Evolutionary conservation across 106 monocot genomes (phyloP).

Genomic region (Amphibolis antarctica): DNA sequence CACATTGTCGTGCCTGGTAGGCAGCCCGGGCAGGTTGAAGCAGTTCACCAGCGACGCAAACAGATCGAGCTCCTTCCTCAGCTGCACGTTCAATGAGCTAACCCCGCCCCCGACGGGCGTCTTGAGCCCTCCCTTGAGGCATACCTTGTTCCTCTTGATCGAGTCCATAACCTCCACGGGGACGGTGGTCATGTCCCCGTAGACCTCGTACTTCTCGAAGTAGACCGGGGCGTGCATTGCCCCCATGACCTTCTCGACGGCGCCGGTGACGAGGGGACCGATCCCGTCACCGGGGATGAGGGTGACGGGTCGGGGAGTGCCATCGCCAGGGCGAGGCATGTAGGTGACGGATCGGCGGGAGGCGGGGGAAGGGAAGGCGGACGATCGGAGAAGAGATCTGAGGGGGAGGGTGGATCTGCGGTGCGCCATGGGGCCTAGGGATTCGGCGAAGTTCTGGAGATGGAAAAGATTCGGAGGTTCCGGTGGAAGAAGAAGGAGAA

Average conservation of each 20-base stretch:
- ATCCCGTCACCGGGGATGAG: constrained; percentile 58
- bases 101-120: constrained; percentile 55
- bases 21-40: constrained; percentile 40
- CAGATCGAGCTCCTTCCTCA: constrained; percentile 59
- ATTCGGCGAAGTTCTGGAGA: background rate
- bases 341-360: constrained; percentile 36
- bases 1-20: constrained; percentile 52
- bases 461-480: background rate
- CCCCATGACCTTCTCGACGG: constrained; percentile 51
- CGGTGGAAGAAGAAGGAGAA: too few species aligned
- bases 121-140: constrained; percentile 42
- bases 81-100: constrained; percentile 47
- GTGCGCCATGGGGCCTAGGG: constrained; percentile 15
- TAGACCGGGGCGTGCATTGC: constrained; percentile 41
- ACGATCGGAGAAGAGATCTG: constrained; percentile 14
- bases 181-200: constrained; percentile 40
- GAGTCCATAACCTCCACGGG: constrained; percentile 43
- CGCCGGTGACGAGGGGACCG: constrained; percentile 45
- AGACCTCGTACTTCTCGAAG: constrained; percentile 47
- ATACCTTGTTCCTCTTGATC: constrained; percentile 49
- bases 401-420: constrained; percentile 27
- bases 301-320: constrained; percentile 35
- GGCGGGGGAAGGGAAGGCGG: background rate
- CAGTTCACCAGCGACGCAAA: constrained; percentile 52
- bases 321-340: constrained; percentile 61